Conservation (phyloP, 2,329 filamentous ascomycete genomes). For the Ilyonectria sp. region DNA sequence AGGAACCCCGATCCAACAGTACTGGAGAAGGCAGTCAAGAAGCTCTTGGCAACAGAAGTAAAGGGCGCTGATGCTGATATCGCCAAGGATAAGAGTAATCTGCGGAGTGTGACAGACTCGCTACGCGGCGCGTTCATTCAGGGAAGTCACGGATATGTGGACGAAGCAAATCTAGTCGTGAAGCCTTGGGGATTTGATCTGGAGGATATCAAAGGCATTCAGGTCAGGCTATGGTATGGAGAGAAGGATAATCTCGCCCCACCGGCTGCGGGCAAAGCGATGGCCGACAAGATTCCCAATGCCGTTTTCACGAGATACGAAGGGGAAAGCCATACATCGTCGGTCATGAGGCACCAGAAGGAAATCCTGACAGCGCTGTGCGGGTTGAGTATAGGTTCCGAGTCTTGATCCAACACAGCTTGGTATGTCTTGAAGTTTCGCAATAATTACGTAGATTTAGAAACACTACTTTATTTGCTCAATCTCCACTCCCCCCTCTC, state of each 20-base stretch:
- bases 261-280: not conserved
- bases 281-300: conserved; percentile 57
- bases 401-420: not conserved
- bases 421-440: no score
- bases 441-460: no score
- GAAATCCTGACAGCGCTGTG: conserved; percentile 32
- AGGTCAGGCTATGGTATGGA: not conserved
- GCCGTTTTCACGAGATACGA: conserved; percentile 60
- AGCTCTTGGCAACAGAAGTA: not conserved
- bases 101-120: not conserved
- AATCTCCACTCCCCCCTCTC: not conserved
- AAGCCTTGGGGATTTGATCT: not conserved
- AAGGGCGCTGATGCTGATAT: not conserved
- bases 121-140: not conserved
- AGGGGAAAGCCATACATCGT: not conserved
- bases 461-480: not conserved
- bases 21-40: not conserved
- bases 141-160: not conserved
- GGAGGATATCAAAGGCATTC: not conserved
- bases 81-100: not conserved
- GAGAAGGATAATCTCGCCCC: not conserved
- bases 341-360: not conserved
- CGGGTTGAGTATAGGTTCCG: not conserved
- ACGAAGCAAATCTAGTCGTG: not conserved
- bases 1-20: not conserved